These are phyloP conservation scores for Phytophthora boehmeriae DNA, from an alignment of 352 stramenopile species.

Conservation along the genomic window DNA sequence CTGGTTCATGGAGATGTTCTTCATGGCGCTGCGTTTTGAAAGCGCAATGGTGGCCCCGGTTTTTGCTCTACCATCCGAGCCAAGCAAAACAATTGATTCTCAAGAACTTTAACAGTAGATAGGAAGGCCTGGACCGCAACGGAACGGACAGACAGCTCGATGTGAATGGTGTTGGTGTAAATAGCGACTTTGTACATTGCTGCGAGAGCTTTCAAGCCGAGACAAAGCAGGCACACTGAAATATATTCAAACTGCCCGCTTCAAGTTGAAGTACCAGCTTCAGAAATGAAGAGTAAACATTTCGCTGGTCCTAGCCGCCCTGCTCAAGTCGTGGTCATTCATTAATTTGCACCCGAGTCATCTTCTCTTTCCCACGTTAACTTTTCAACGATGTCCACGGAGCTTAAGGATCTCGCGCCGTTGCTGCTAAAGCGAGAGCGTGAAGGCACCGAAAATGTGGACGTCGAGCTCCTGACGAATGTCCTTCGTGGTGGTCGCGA, in stretches of 20 bases:
- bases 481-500: constrained; percentile 17
- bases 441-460: constrained; percentile 1
- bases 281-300: constrained; percentile 26
- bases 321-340: constrained; percentile 9
- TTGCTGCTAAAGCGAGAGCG: constrained; percentile 17
- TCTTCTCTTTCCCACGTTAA: not conserved
- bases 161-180: not conserved
- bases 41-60: constrained; percentile 58
- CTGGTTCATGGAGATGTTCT: constrained; percentile 69
- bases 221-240: not conserved
- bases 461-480: constrained; percentile 19
- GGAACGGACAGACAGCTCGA: not conserved
- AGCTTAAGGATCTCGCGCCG: constrained; percentile 20
- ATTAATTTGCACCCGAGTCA: constrained; percentile 6
- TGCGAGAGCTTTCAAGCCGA: no score
- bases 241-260: not conserved
- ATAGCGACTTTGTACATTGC: not conserved
- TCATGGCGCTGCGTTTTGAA: constrained; percentile 66
- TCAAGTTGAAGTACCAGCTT: constrained; percentile 21
- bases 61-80: constrained; percentile 34
- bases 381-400: constrained; percentile 1
- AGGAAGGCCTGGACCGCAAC: not conserved
- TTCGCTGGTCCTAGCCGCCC: constrained; percentile 5
- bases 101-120: not conserved
- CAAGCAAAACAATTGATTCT: constrained; percentile 1